Conservation (phyloP, 345 rosid species). For the Eucalyptus urophylla region DNA sequence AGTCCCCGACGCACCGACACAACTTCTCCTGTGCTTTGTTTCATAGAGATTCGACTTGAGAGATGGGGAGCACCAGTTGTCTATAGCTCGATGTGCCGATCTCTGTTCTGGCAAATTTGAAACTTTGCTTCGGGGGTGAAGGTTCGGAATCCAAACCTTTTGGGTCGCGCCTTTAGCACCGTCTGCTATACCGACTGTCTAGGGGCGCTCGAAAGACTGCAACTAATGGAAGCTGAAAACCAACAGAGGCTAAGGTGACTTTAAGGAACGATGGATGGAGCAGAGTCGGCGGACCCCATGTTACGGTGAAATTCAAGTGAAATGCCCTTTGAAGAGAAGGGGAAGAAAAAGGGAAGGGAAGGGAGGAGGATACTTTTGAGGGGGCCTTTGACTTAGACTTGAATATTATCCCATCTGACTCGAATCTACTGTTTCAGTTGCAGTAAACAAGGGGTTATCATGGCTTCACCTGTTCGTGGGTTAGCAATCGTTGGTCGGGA, state of each 20-base stretch:
- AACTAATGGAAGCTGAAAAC: neutral
- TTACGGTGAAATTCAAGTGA: neutral
- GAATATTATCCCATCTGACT: neutral
- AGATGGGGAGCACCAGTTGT: neutral
- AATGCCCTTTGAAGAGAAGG: neutral
- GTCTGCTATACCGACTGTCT: neutral
- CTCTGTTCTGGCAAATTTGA: neutral
- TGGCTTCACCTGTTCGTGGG: neutral
- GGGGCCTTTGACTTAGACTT: neutral
- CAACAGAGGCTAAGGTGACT: neutral
- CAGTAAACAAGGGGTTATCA: neutral
- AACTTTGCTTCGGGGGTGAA: neutral
- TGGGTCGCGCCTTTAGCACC: neutral
- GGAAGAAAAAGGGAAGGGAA: neutral
- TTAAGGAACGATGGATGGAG: neutral
- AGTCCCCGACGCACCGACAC: neutral
- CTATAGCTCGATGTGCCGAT: neutral
- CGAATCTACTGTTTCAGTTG: neutral
- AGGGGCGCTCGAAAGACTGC: neutral
- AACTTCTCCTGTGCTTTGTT: neutral
- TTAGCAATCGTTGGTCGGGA: neutral
- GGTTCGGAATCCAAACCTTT: neutral
- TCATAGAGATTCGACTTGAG: neutral
- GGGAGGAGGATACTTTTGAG: neutral
- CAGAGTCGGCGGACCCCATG: neutral